Base-by-base conservation (phyloP, 768 basidiomycete species). In the Calocybe gangraenosa region DNA sequence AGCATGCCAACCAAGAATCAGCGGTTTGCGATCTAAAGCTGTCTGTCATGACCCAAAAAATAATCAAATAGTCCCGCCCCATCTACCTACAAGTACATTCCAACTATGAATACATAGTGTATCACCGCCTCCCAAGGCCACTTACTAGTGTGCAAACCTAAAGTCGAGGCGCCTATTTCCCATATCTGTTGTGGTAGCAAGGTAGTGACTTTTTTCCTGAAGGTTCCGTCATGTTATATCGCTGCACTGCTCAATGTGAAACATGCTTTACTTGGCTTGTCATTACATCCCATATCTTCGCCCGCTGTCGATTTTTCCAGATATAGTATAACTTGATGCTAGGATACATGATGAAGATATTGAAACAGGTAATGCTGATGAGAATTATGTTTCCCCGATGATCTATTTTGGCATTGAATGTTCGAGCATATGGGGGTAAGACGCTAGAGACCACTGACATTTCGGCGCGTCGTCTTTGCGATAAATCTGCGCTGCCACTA, bases 121-220 rank as follows among this genome's bases (percentile, higher is more conserved):
- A n/a, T n/a, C n/a, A n/a, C n/a, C n/a, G n/a, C n/a, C n/a, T 28
- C 11, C 6, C 25, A 11, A 28, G 11, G 25, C 25, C n/a, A 42
- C 21, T 37, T 1, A 3, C 13, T 42, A 53, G 60, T 82, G 75
- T 3, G 76, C 78, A 49, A 83, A 83, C 25, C 78, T 65, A 58
- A 82, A 84, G 57, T 83, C 79, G 22, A 84, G 67, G n/a, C 79
- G 68, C 48, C 73, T 67, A 48, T 81, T 84, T 25, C 82, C 81
- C 18, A 71, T 54, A 51, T 86, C 81, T 17, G 58, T 75, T 8
- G 84, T 82, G 1, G 75, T 82, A 8, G 58, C 53, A 2, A 84
- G 64, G 55, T 87, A 87, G 21, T 74, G 52, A 18, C 65, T 65
- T 48, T 74, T 76, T 61, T 81, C 73, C 80, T 82, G 53, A 5